phyloP scores from a whole-genome alignment of 2,329 filamentous ascomycete genomes.

The Cercospora beticola region DNA sequence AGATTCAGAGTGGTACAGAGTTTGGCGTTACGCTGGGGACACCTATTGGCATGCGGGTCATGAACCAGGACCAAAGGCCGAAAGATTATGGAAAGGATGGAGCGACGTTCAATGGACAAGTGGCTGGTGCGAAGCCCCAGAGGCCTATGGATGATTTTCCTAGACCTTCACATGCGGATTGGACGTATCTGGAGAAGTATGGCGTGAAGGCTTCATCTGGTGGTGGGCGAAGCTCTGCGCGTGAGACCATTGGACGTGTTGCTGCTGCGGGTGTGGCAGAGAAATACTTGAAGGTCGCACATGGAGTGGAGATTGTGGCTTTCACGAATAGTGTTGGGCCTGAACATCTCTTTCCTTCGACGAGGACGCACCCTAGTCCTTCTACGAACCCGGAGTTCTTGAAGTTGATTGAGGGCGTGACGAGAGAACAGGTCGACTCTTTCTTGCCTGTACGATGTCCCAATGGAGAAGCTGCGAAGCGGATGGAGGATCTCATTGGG shows the following conservation, averaged over 20 bases:
- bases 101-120: conserved; percentile 24
- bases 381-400: conserved; percentile 79
- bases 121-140: conserved; percentile 1
- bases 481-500: conserved; percentile 79
- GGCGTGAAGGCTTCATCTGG: conserved; percentile 88
- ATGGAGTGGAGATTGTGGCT: conserved; percentile 86
- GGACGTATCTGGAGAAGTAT: conserved; percentile 97
- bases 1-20: conserved; percentile 91
- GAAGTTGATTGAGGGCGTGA: conserved; percentile 68
- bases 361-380: conserved; percentile 64
- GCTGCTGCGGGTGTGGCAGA: conserved; percentile 90
- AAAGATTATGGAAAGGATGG: conserved; percentile 74
- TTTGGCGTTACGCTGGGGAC: conserved; percentile 87
- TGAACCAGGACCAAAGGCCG: conserved; percentile 90
- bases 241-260: conserved; percentile 89
- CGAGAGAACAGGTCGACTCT: conserved; percentile 73
- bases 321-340: conserved; percentile 84
- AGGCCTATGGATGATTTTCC: conserved; percentile 90
- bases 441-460: conserved; percentile 89
- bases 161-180: conserved; percentile 89
- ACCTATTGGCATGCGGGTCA: conserved; percentile 81
- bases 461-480: conserved; percentile 59
- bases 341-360: conserved; percentile 73
- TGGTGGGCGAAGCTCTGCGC: conserved; percentile 85
- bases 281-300: conserved; percentile 78